A percentile compares a stretch with the other conserved stretches of the same genome.
Evolutionary conservation across 345 rosid species (phyloP).

Genomic region (Leavenworthia alabamica): DNA sequence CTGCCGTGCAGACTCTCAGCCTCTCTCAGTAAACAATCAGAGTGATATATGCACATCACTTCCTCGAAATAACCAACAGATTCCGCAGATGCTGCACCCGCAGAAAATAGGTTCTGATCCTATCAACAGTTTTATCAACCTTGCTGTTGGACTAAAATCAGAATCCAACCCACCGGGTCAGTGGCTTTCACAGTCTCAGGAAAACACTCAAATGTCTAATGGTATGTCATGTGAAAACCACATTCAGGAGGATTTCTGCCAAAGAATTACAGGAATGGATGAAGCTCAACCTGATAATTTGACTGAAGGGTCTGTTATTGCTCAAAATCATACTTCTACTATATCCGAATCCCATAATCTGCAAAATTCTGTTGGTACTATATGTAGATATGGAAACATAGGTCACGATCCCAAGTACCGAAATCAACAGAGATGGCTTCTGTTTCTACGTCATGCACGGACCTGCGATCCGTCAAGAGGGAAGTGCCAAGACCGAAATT

Average conservation of each 20-base stretch:
- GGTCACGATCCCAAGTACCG: conserved; percentile 51
- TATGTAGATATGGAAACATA: conserved; percentile 46
- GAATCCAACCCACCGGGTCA: conserved; percentile 54
- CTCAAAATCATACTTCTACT: conserved; percentile 41
- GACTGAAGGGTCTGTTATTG: conserved; percentile 50
- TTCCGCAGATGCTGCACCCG: conserved; percentile 52
- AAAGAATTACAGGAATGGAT: conserved; percentile 59
- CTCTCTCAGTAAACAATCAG: conserved; percentile 36
- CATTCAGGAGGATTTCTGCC: conserved; percentile 67
- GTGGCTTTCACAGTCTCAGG: conserved; percentile 59
- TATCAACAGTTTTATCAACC: conserved; percentile 40
- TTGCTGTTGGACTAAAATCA: conserved; percentile 42
- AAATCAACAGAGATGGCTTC: conserved; percentile 80
- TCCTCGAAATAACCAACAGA: conserved; percentile 50
- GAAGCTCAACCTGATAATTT: conserved; percentile 71
- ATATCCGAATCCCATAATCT: conserved; percentile 40
- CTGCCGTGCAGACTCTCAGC: conserved; percentile 38
- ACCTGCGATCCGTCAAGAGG: conserved; percentile 76
- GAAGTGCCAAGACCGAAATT: conserved; percentile 57
- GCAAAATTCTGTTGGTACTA: conserved; percentile 36
- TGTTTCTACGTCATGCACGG: conserved; percentile 84
- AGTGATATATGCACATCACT: conserved; percentile 39
- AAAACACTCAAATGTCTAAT: conserved; percentile 38
- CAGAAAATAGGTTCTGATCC: conserved; percentile 50
- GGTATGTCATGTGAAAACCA: conserved; percentile 56